A percentile compares a stretch with the other conserved stretches of the same genome.
Conservation (phyloP, 441 rosid species). For the Isatis lusitanica region DNA sequence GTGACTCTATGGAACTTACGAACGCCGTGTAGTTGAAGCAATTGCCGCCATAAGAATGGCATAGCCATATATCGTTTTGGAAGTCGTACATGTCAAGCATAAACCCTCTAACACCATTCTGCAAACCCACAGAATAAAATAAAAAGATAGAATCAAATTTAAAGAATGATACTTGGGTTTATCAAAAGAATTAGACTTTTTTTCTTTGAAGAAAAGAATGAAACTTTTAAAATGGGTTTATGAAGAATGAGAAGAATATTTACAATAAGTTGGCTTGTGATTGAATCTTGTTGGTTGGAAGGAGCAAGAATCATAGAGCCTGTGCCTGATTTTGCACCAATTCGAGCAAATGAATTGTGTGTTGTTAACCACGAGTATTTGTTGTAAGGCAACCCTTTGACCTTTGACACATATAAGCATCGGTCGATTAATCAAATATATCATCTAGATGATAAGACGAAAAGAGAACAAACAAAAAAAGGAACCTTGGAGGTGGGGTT, state of each 20-base stretch:
- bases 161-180: slow-evolving; percentile 45
- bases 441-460: background rate
- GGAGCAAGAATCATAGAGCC: slow-evolving; percentile 53
- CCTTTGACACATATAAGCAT: slow-evolving; percentile 37
- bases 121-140: slow-evolving; percentile 23
- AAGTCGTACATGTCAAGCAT: slow-evolving; percentile 73
- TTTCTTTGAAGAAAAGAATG: slow-evolving; percentile 34
- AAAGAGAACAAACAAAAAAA: background rate
- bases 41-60: slow-evolving; percentile 58
- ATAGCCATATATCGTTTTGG: slow-evolving; percentile 60
- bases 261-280: slow-evolving; percentile 59
- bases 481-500: slow-evolving; percentile 47
- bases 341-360: slow-evolving; percentile 57
- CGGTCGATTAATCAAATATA: background rate
- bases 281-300: slow-evolving; percentile 62
- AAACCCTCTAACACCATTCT: slow-evolving; percentile 73
- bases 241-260: background rate
- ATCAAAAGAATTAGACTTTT: slow-evolving; percentile 42
- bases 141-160: background rate
- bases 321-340: slow-evolving; percentile 49
- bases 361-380: slow-evolving; percentile 66
- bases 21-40: slow-evolving; percentile 60
- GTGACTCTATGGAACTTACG: slow-evolving; percentile 39
- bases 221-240: slow-evolving; percentile 40
- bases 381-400: slow-evolving; percentile 53